Evolutionary conservation across 306 rosid genomes (phyloP).

Genomic region (Prunus mongolica): DNA sequence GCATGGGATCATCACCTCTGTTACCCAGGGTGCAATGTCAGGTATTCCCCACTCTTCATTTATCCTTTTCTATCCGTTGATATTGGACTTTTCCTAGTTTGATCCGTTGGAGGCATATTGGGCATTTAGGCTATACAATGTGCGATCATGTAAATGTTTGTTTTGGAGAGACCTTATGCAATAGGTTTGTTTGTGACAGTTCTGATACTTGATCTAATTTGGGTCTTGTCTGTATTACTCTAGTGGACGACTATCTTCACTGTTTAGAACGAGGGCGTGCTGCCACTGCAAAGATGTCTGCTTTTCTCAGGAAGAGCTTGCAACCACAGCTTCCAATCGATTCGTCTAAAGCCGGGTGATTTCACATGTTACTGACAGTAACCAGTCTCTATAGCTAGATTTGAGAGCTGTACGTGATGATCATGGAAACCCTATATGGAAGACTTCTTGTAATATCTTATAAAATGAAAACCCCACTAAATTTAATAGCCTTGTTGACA

Average conservation of each 20-base stretch:
- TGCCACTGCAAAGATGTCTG: conserved; percentile 62
- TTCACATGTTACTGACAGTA: conserved; percentile 2
- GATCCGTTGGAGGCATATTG: neutral
- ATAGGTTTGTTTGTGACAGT: neutral
- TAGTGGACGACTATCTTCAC: conserved; percentile 79
- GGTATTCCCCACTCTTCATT: conserved; percentile 39
- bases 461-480: neutral
- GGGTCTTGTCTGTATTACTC: conserved; percentile 23
- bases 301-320: conserved; percentile 65
- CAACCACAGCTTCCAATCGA: conserved; percentile 43
- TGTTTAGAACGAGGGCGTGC: conserved; percentile 92
- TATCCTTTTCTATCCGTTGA: neutral
- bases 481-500: neutral
- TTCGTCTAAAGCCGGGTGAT: conserved; percentile 40
- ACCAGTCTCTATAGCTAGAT: neutral
- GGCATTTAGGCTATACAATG: neutral
- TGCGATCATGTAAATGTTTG: neutral
- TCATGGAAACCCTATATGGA: neutral
- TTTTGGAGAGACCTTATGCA: neutral
- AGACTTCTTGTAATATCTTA: neutral
- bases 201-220: conserved; percentile 16
- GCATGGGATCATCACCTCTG: conserved; percentile 81
- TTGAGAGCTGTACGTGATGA: neutral
- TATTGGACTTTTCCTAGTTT: neutral
- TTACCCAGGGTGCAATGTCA: conserved; percentile 86